A percentile compares a stretch with the other conserved stretches of the same genome.
Evolutionary conservation across 2,329 filamentous ascomycete genomes (phyloP).

Genomic region (Corinectria fuckeliana): DNA sequence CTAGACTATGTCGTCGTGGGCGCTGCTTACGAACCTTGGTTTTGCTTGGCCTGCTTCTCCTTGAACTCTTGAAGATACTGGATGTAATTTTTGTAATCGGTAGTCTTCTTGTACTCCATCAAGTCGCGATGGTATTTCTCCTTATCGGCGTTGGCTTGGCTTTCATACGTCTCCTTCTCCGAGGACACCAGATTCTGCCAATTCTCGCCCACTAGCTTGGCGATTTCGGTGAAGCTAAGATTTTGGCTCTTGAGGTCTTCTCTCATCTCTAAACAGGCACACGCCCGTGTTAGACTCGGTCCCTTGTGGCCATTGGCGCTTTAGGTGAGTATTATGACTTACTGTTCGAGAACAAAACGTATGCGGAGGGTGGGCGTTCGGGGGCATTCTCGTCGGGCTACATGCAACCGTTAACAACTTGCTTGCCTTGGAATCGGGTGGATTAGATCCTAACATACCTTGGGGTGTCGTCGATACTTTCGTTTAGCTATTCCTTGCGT

Average conservation of each 20-base stretch:
- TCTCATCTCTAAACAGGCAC: conserved; percentile 65
- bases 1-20: background rate
- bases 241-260: conserved; percentile 79
- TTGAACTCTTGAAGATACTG: conserved; percentile 81
- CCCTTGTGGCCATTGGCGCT: no score
- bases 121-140: conserved; percentile 78
- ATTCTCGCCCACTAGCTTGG: conserved; percentile 80
- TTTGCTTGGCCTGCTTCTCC: conserved; percentile 67
- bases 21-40: conserved; percentile 55
- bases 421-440: background rate
- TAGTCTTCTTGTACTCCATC: conserved; percentile 78
- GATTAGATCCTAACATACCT: conserved; percentile 54
- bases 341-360: conserved; percentile 88
- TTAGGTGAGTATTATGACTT: conserved; percentile 48
- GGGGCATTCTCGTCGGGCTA: conserved; percentile 81
- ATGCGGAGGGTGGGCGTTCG: conserved; percentile 80
- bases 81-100: conserved; percentile 71
- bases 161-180: conserved; percentile 76
- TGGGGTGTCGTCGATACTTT: conserved; percentile 80
- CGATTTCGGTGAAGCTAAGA: conserved; percentile 82
- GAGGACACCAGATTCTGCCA: conserved; percentile 74
- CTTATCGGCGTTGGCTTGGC: conserved; percentile 74
- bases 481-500: conserved; percentile 63
- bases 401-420: background rate
- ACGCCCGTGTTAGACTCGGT: conserved; percentile 3